Base-by-base conservation (phyloP, 768 basidiomycete species). In the Amanita rubescens region DNA sequence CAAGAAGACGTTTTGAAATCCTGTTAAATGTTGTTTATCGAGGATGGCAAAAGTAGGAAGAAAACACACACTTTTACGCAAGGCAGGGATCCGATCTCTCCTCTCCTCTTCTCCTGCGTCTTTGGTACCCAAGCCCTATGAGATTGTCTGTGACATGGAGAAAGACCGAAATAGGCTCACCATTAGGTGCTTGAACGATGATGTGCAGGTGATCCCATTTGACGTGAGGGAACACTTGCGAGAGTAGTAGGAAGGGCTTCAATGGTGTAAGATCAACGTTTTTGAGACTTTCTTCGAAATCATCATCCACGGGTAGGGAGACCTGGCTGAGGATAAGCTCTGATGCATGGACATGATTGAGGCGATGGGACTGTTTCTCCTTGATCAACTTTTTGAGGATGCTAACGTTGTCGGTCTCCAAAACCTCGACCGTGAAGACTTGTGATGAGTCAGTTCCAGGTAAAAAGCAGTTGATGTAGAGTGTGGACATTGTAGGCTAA, bases 351-450 rank as follows among this genome's bases (percentile, higher is more conserved):
- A 56, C 42, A 43, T 57, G 14, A 35, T 46, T 20, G 32, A 60
- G 47, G 14, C 6, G 30, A 44, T 8, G 44, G 48, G 49, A 39
- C 20, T 49, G 43, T 51, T 57, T 32, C 58, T 59, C 53, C 33
- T 59, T 61, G 46, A 61, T 61, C 38, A 43, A 20, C 9, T 49
- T 14, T 51, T 54, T 60, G 27, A 62, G 57, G 38, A 44, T 54
- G 48, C 55, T 46, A 39, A 59, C 54, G 30, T 50, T 44, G 7
- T 59, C 42, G 48, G 53, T 56, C 42, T 59, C 53, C 27, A 47
- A 48, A 53, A 60, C 57, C 48, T 58, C 51, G 51, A 62, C 54
- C 41, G 53, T 51, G 47, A 60, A 62, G 37, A 58, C 24, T n/a
- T 53, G 22, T 8, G 30, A n/a, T 12, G 54, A 35, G 45, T 55